Evolutionary conservation across 2,329 filamentous ascomycete genomes (phyloP).

Genomic region (Aureobasidium leucospermi): DNA sequence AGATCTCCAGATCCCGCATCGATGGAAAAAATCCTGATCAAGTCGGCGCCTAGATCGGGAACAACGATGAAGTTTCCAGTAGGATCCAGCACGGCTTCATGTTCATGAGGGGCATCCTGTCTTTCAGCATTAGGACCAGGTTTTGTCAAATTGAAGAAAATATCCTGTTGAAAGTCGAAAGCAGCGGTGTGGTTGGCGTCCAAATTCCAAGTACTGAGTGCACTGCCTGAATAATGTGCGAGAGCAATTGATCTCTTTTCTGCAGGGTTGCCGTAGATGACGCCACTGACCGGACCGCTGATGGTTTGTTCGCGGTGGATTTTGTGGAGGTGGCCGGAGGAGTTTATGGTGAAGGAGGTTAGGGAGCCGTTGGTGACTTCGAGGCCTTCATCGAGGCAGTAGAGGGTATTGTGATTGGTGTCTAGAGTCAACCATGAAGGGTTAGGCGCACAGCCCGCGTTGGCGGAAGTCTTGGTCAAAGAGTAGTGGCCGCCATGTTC

Average conservation of each 20-base stretch:
- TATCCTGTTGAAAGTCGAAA: slow-evolving; percentile 32
- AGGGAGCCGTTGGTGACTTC: slow-evolving; percentile 43
- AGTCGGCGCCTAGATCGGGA: slow-evolving; percentile 32
- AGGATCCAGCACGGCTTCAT: slow-evolving; percentile 31
- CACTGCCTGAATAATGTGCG: slow-evolving; percentile 35
- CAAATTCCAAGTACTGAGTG: slow-evolving; percentile 38
- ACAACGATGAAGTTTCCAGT: slow-evolving; percentile 32
- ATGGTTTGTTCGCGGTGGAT: slow-evolving; percentile 29
- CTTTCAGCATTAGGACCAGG: slow-evolving; percentile 25
- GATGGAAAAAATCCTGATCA: slow-evolving; percentile 28
- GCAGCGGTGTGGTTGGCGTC: slow-evolving; percentile 41
- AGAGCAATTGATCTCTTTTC: slow-evolving; percentile 32
- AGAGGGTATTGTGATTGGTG: slow-evolving; percentile 42
- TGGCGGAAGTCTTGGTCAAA: slow-evolving; percentile 39
- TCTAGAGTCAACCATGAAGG: slow-evolving; percentile 57
- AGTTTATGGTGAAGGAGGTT: slow-evolving; percentile 29
- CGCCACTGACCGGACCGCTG: slow-evolving; percentile 33
- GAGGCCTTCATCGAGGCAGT: slow-evolving; percentile 55
- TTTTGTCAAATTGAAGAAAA: slow-evolving; percentile 24
- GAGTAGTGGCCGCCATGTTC: slow-evolving; percentile 25
- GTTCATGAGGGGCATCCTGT: slow-evolving; percentile 30
- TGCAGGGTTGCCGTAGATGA: slow-evolving; percentile 33
- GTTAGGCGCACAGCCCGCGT: slow-evolving; percentile 44
- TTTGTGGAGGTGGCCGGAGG: slow-evolving; percentile 33
- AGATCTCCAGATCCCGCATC: slow-evolving; percentile 22